Percentiles rank a stretch among this genome's conserved stretches.
Evolutionary conservation across 805 yeast species (phyloP).

Genomic region (Tetrapisispora nanseiensis): DNA sequence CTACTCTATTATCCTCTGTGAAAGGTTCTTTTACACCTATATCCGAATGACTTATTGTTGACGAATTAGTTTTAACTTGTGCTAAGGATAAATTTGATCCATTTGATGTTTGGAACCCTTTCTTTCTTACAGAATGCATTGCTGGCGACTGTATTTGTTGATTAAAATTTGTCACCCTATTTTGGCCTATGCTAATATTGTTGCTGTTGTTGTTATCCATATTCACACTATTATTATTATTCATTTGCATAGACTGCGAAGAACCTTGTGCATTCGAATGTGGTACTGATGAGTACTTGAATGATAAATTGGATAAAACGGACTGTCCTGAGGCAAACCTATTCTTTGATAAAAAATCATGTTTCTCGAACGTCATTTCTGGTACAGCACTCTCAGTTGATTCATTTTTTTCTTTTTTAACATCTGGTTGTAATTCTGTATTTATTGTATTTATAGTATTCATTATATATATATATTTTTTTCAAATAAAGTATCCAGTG

Average conservation of each 20-base stretch:
- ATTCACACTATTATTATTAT: conserved; percentile 39
- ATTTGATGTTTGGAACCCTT: conserved; percentile 12
- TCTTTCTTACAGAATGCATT: conserved; percentile 29
- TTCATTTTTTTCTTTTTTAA: background rate
- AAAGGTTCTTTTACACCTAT: conserved; percentile 29
- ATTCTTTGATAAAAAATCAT: conserved; percentile 46
- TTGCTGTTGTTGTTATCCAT: conserved; percentile 1
- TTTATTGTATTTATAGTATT: background rate
- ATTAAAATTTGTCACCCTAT: conserved; percentile 23
- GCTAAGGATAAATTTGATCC: background rate
- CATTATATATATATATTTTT: background rate
- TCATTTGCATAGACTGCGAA: background rate
- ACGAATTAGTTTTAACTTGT: background rate
- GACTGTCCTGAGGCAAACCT: conserved; percentile 34
- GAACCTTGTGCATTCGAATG: background rate
- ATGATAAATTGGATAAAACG: conserved; percentile 49
- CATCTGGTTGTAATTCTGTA: background rate
- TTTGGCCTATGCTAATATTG: conserved; percentile 1
- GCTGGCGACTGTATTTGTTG: conserved; percentile 36
- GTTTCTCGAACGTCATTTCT: conserved; percentile 36
- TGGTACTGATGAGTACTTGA: conserved; percentile 41
- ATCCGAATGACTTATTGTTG: conserved; percentile 1
- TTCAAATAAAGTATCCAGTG: too few relatives aligned
- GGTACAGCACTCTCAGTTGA: background rate
- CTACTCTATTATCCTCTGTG: conserved; percentile 20